These are phyloP conservation scores for Fusarium goolgardi DNA, from an alignment of 2,329 filamentous ascomycete genomes.

Conservation along the genomic window DNA sequence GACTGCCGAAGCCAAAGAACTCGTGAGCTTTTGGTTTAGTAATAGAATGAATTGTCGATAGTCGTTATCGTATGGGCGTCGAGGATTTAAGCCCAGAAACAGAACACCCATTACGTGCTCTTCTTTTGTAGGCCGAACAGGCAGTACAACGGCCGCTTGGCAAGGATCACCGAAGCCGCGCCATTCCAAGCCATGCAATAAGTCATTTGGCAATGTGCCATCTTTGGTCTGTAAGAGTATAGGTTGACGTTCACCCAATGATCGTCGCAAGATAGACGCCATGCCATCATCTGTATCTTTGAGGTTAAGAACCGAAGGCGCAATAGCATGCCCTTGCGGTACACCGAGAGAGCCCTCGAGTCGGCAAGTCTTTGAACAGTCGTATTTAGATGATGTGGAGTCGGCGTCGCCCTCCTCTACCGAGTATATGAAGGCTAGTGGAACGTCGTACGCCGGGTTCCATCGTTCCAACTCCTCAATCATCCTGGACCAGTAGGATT, in stretches of 20 bases:
- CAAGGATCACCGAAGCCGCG: constrained; percentile 74
- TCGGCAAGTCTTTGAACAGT: constrained; percentile 53
- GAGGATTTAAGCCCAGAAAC: constrained; percentile 76
- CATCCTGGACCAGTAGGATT: constrained; percentile 61
- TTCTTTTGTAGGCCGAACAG: constrained; percentile 74
- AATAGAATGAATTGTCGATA: constrained; percentile 74
- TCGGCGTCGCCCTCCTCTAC: constrained; percentile 54
- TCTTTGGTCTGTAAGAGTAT: constrained; percentile 57
- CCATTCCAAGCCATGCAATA: constrained; percentile 70
- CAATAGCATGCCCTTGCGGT: constrained; percentile 57
- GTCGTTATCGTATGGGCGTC: constrained; percentile 78
- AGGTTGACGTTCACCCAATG: constrained; percentile 54
- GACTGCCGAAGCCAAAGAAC: constrained; percentile 76
- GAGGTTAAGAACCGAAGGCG: constrained; percentile 54
- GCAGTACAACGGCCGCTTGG: constrained; percentile 73
- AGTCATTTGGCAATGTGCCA: constrained; percentile 65
- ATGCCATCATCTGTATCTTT: constrained; percentile 54
- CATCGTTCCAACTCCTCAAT: constrained; percentile 58
- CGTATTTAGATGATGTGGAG: constrained; percentile 45
- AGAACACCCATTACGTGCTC: constrained; percentile 75
- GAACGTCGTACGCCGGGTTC: constrained; percentile 61
- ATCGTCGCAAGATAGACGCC: constrained; percentile 54
- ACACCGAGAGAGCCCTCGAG: constrained; percentile 61
- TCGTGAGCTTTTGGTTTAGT: constrained; percentile 68
- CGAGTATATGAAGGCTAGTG: constrained; percentile 63